phyloP scores from a whole-genome alignment of 768 basidiomycete species.

The Podaxis carcinomalis region DNA sequence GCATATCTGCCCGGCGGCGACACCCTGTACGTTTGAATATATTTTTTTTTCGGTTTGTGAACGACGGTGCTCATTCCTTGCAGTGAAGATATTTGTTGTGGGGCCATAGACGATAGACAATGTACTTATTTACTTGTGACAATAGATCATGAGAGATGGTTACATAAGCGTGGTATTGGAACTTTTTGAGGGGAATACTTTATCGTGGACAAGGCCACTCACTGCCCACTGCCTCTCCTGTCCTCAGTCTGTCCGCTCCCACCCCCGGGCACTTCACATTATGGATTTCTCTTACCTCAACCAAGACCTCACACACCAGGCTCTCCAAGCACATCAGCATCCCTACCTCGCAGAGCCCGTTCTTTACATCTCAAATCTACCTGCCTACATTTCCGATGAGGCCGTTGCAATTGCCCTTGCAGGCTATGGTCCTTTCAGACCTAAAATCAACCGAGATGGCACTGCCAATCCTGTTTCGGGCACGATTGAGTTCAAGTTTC shows the following conservation, averaged over 20 bases:
- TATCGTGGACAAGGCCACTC: neutral
- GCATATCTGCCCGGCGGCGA: constrained; percentile 13
- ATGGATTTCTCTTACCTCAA: constrained; percentile 44
- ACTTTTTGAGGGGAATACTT: neutral
- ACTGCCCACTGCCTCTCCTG: neutral
- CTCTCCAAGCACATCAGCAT: constrained; percentile 47
- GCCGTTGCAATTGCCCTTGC: constrained; percentile 71
- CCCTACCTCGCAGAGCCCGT: constrained; percentile 84
- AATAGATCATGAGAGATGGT: constrained; percentile 9
- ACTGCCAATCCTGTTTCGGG: constrained; percentile 52
- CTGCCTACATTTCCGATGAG: constrained; percentile 70
- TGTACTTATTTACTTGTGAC: neutral
- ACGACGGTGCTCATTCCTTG: neutral
- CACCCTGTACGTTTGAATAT: constrained; percentile 14
- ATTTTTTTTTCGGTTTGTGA: no score
- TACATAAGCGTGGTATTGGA: constrained; percentile 7
- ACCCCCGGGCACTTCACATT: constrained; percentile 15
- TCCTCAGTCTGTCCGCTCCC: neutral
- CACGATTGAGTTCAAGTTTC: constrained; percentile 79
- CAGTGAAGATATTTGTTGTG: constrained; percentile 3
- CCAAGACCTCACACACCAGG: constrained; percentile 23
- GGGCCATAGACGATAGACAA: neutral
- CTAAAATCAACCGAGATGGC: constrained; percentile 64
- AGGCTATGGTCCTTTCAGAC: constrained; percentile 77
- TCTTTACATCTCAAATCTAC: constrained; percentile 76